Evolutionary conservation across 2,329 filamentous ascomycete species (phyloP), one percentile per base, ranked within the genome.

Genomic region (Phoma herbarum): DNA sequence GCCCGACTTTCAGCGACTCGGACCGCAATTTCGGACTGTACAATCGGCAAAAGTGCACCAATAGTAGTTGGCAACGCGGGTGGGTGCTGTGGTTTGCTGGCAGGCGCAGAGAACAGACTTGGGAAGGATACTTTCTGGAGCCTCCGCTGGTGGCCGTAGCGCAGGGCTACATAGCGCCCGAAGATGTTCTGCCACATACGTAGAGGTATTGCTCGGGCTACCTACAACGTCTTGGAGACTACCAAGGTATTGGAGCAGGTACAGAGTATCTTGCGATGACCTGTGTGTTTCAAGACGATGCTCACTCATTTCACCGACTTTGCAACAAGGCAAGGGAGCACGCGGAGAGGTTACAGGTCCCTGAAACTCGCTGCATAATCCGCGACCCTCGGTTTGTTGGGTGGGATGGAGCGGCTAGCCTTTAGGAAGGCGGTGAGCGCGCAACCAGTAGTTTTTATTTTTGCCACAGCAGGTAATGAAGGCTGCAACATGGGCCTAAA

Each of bases 111-210:
- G 31, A 12, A 45, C 35, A n/a, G 18, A 43, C 37, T 18, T 46
- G 31, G 12, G 22, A 26, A 11, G 52, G 51, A 41, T 28, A 22
- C 31, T 29, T 45, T 51, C 55, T 63, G 60, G 12, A 60, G 54
- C 48, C 57, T 66, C 62, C 63, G 59, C 52, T 63, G 51, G 59
- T 57, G 57, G 58, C 63, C 61, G 63, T 63, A 68, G 67, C 65
- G 46, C 54, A 35, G 33, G 43, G 55, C 49, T 52, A 26, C 48
- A 48, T 37, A 59, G 54, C 48, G 61, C 33, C 45, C 42, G 20
- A 47, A 53, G 6, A 22, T 11, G 22, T 39, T 45, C 46, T 50
- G 53, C 53, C 53, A 56, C 52, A 33, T 39, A 45, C 25, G 46
- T 44, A 39, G 35, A 11, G 11, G 11, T 4, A n/a, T 12, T 10